Conservation (phyloP, 1,284 basidiomycete genomes). For the Cutaneotrichosporon sp. region DNA sequence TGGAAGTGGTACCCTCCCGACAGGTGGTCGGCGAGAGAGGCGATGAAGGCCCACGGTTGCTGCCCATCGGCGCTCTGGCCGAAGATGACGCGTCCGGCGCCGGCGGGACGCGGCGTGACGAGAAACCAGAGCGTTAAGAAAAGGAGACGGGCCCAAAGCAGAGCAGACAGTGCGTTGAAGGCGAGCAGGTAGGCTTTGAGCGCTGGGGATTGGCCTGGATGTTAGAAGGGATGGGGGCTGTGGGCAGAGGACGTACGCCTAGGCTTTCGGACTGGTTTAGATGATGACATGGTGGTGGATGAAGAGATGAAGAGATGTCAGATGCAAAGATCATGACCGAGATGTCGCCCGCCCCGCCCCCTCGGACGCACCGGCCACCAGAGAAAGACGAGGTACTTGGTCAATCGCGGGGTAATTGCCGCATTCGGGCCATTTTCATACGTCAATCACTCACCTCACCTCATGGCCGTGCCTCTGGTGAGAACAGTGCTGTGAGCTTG, state of each 20-base stretch:
- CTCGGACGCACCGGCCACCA: too few species aligned
- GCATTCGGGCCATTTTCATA: too few species aligned
- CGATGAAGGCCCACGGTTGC: slow-evolving; percentile 1
- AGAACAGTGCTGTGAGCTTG: too few species aligned
- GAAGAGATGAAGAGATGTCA: too few species aligned
- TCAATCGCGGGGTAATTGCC: too few species aligned
- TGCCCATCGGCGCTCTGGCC: slow-evolving; percentile 8
- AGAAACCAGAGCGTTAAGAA: slow-evolving; percentile 47
- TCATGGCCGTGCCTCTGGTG: too few species aligned
- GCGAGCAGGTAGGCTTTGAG: slow-evolving; percentile 60
- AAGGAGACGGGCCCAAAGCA: slow-evolving; percentile 71
- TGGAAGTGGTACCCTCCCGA: slow-evolving; percentile 46
- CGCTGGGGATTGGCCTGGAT: slow-evolving; percentile 23
- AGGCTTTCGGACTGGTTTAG: too few species aligned
- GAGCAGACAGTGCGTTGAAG: slow-evolving; percentile 70
- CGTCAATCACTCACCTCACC: too few species aligned
- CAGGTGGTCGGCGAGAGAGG: slow-evolving; percentile 56
- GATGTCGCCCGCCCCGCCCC: too few species aligned
- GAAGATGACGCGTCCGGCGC: background rate
- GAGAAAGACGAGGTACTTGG: too few species aligned
- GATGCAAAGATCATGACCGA: too few species aligned
- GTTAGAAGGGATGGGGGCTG: background rate
- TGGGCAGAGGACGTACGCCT: background rate
- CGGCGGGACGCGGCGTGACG: slow-evolving; percentile 21
- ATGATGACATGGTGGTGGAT: too few species aligned